phyloP scores from a whole-genome alignment of 192 early-diverging fungal species.

The Mortierella hygrophila region DNA sequence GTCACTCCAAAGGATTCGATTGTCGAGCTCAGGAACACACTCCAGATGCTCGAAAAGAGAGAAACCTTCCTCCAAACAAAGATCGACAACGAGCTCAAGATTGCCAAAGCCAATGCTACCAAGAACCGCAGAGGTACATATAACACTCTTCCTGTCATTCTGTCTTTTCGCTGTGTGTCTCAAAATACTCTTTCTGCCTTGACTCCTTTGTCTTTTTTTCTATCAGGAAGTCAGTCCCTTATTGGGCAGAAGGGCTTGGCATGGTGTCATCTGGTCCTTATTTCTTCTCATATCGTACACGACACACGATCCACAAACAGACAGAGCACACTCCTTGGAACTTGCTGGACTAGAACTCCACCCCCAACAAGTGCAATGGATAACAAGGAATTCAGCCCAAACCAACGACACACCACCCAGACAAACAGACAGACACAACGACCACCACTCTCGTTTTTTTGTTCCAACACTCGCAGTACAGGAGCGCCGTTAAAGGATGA shows the following conservation, averaged over 20 bases:
- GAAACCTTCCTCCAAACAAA: conserved; percentile 89
- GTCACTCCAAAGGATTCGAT: conserved; percentile 95
- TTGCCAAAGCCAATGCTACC: conserved; percentile 90
- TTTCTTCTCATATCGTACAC: neutral
- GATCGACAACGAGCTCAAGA: conserved; percentile 87
- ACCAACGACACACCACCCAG: too few species aligned
- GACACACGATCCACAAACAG: neutral
- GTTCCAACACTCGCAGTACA: neutral
- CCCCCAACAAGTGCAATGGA: too few species aligned
- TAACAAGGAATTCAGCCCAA: too few species aligned
- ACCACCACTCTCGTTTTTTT: neutral
- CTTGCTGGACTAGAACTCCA: too few species aligned
- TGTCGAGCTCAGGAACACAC: conserved; percentile 88
- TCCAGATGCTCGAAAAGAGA: conserved; percentile 96
- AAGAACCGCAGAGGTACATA: conserved; percentile 90
- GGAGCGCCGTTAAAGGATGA: neutral
- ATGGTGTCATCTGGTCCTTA: conserved; percentile 10
- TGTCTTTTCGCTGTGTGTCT: neutral
- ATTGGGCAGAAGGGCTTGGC: conserved; percentile 4
- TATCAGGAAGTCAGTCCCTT: neutral
- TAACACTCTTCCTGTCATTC: neutral
- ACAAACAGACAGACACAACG: neutral
- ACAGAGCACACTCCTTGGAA: neutral
- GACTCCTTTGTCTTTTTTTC: neutral
- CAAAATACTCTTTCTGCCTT: neutral